Percentiles rank a stretch among this genome's conserved stretches.
These are phyloP conservation scores for Phycomyces blakesleeanus DNA, from an alignment of 192 early-diverging fungal genomes.

Conservation along the genomic window DNA sequence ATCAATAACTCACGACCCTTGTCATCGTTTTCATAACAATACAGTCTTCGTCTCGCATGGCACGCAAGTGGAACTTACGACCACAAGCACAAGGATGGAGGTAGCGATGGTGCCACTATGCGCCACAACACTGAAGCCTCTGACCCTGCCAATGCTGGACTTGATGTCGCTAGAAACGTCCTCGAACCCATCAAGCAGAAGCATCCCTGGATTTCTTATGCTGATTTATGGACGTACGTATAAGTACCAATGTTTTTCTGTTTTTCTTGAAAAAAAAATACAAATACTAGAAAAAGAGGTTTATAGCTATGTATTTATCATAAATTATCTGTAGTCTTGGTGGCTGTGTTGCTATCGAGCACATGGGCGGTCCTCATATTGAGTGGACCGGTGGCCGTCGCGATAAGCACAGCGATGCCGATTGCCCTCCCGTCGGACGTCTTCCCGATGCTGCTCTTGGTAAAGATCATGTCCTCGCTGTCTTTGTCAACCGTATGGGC, in stretches of 20 bases:
- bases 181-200: constrained; percentile 66
- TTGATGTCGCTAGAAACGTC: constrained; percentile 38
- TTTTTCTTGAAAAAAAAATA: too few relatives aligned
- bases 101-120: constrained; percentile 71
- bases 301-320: too few relatives aligned
- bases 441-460: constrained; percentile 62
- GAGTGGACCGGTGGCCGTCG: constrained; percentile 54
- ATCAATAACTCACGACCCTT: not conserved
- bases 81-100: constrained; percentile 51
- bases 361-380: constrained; percentile 65
- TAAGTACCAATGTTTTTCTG: not conserved
- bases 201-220: constrained; percentile 60
- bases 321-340: constrained; percentile 47
- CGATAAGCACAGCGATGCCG: constrained; percentile 48
- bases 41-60: constrained; percentile 45
- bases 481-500: constrained; percentile 67
- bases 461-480: constrained; percentile 50
- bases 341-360: constrained; percentile 64
- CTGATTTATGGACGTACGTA: constrained; percentile 68
- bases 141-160: constrained; percentile 69
- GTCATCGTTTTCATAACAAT: constrained; percentile 5
- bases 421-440: constrained; percentile 62
- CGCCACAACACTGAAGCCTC: constrained; percentile 48
- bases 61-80: constrained; percentile 73
- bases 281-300: too few relatives aligned